Percentiles rank a stretch among this genome's conserved stretches.
phyloP scores from a whole-genome alignment of 345 rosid species.

The Reutealis trisperma region DNA sequence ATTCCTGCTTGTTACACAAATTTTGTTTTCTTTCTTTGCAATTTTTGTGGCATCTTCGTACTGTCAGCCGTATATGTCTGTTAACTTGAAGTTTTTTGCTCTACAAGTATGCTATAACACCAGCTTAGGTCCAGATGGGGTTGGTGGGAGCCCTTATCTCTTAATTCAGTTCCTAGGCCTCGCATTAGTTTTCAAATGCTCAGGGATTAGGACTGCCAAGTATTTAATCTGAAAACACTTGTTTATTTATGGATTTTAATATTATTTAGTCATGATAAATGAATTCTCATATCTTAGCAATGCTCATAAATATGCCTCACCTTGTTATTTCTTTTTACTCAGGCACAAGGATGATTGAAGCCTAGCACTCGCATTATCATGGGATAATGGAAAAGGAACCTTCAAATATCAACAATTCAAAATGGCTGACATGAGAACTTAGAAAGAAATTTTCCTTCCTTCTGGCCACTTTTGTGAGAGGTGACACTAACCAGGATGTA shows the following conservation, averaged over 20 bases:
- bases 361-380: conserved; percentile 16
- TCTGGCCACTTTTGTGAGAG: background rate
- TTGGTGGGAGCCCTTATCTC: background rate
- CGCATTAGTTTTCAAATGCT: background rate
- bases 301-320: background rate
- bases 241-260: background rate
- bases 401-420: conserved; percentile 10
- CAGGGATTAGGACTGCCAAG: background rate
- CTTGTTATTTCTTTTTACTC: background rate
- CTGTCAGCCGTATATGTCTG: background rate
- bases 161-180: background rate
- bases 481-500: background rate
- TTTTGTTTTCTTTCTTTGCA: background rate
- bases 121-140: background rate
- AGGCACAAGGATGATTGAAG: conserved; percentile 30
- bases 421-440: background rate
- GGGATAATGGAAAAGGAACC: conserved; percentile 7
- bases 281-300: background rate
- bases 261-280: background rate
- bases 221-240: background rate
- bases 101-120: background rate
- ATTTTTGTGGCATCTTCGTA: background rate
- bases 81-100: background rate
- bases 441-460: background rate
- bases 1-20: background rate